A percentile compares a stretch with the other conserved stretches of the same genome.
Evolutionary conservation across 2,329 filamentous ascomycete species (phyloP).

Genomic region (Cladorrhinum sp.): DNA sequence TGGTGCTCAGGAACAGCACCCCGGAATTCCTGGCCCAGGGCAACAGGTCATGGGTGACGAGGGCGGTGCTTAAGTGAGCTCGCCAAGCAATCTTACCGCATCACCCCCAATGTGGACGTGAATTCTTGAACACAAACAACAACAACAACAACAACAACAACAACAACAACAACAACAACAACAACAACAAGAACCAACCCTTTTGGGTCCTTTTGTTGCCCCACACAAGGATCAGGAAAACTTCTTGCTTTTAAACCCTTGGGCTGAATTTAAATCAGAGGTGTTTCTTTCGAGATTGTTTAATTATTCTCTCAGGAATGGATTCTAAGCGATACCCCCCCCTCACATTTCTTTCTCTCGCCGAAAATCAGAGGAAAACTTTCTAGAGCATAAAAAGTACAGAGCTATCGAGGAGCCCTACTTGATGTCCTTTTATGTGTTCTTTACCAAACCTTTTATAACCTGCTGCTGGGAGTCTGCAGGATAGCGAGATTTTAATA

Average conservation of each 20-base stretch:
- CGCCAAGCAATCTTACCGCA: background rate
- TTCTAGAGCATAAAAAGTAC: background rate
- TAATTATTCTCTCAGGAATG: slow-evolving; percentile 14
- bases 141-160: too few relatives aligned
- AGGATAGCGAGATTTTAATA: background rate
- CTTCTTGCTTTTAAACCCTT: background rate
- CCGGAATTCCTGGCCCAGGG: slow-evolving; percentile 5
- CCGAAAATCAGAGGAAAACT: background rate
- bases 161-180: too few relatives aligned
- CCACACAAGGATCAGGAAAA: too few relatives aligned
- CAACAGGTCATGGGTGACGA: slow-evolving; percentile 28
- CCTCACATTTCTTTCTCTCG: slow-evolving; percentile 3
- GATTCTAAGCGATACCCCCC: slow-evolving; percentile 24
- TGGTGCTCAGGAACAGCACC: slow-evolving; percentile 7
- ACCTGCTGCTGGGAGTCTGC: background rate
- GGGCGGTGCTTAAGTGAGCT: slow-evolving; percentile 17
- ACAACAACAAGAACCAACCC: too few relatives aligned
- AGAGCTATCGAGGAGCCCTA: background rate
- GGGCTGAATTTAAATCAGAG: background rate
- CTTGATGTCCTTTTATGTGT: background rate
- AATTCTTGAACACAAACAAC: background rate
- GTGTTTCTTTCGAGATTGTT: background rate
- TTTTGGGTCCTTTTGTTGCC: background rate
- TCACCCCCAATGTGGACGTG: background rate
- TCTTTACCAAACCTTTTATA: background rate